Conservation (phyloP, 257 asterid genomes). For the Fraxinus excelsior region DNA sequence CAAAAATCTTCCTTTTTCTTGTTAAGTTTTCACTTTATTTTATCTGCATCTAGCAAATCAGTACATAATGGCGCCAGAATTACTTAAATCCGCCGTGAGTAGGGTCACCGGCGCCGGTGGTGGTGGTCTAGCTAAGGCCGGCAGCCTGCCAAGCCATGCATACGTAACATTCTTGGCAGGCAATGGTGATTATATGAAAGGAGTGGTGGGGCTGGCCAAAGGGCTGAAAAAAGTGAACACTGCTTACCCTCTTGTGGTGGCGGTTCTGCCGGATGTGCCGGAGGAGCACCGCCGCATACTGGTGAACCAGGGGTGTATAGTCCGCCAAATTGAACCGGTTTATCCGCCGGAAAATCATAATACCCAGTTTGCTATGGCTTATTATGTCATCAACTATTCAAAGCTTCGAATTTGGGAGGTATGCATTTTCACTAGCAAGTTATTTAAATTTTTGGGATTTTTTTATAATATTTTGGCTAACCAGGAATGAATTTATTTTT, state of each 20-base stretch:
- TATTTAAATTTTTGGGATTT: no score
- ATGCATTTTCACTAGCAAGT: not conserved
- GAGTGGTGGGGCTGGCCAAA: constrained; percentile 52
- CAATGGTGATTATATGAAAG: constrained; percentile 50
- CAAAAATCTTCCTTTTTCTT: not conserved
- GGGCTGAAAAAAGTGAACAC: constrained; percentile 50
- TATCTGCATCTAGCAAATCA: not conserved
- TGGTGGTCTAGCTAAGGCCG: not conserved
- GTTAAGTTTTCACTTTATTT: not conserved
- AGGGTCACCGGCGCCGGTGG: not conserved
- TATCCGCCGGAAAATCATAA: constrained; percentile 17
- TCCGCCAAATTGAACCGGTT: constrained; percentile 47
- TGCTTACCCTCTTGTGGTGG: constrained; percentile 52
- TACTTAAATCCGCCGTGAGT: not conserved
- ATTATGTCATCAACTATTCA: constrained; percentile 48
- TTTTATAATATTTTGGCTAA: no score
- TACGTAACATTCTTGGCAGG: constrained; percentile 59
- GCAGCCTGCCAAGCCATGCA: constrained; percentile 21
- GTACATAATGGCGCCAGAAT: not conserved
- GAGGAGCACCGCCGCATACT: constrained; percentile 49
- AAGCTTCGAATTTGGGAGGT: constrained; percentile 64
- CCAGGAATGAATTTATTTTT: no score
- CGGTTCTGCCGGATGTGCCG: constrained; percentile 63
- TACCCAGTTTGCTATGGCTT: constrained; percentile 37
- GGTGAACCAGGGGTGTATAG: constrained; percentile 51